Evolutionary conservation across 1,284 basidiomycete species (phyloP), one percentile per base, ranked within the genome.

Genomic region (Rugosomyces carneus): DNA sequence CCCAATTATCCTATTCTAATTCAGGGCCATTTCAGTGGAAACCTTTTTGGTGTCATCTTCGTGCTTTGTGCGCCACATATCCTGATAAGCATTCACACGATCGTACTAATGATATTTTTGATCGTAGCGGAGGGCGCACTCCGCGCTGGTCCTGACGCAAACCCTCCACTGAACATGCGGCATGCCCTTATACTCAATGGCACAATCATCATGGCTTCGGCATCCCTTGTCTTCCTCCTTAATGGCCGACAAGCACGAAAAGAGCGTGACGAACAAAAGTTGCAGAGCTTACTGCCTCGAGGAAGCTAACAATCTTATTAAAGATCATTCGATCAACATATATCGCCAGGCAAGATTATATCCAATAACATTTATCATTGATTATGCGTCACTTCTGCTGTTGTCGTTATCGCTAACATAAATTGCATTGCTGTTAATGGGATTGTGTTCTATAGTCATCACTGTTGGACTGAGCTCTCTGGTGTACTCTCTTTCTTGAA

Each of bases 131-230:
- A 82, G 61, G 74, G 75, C 41, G 81, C 83, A 1, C 69, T 89
- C 10, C 78, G 86, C 40, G 83, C 75, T 8, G 66, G 75, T 1
- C 58, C 69, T 3, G 59, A 71, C 20, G 83, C 80, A 13, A 58
- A 71, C 37, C 86, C 86, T 3, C 84, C 86, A 0, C 63, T 77
- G 29, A 84, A 86, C 60, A 85, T 89, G 83, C 72, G 63, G 27
- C 65, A 67, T 11, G 75, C 76, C 3, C 63, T 84, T 38, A 77
- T 89, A 24, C 76, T 89, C 58, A 76, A 82, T 32, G 83, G 75
- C 1, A 59, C 61, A 0, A 54, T 79, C 32, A 67, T 78, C 2
- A 53, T 75, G 47, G 59, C 53, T 1, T 58, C 69, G 6, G 66
- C 68, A 27, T 45, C 55, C 6, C 48, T 67, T 5, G 57, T 81